A percentile compares a stretch with the other conserved stretches of the same genome.
Conservation (phyloP, 768 basidiomycete species). For the Suillus fuscotomentosus region DNA sequence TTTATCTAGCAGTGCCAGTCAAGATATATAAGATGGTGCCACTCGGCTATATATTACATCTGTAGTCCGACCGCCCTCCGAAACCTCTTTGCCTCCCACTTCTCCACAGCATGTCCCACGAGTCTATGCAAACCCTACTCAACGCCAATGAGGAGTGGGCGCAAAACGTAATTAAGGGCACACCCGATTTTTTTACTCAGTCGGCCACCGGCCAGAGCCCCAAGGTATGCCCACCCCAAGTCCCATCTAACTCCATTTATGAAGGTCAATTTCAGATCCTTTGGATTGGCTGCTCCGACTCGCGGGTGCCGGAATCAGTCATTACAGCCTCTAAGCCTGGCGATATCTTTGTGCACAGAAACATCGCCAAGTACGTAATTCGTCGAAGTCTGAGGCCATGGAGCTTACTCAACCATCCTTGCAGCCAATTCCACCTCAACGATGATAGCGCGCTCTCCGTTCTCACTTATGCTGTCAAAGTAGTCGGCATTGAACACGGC, state of each 20-base stretch:
- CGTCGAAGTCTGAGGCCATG: neutral
- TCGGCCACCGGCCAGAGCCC: conserved; percentile 65
- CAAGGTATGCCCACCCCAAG: conserved; percentile 42
- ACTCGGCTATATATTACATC: too few relatives aligned
- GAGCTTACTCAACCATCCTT: neutral
- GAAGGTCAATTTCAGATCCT: conserved; percentile 46
- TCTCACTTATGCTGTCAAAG: conserved; percentile 68
- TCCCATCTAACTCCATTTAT: neutral
- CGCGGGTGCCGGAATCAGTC: conserved; percentile 82
- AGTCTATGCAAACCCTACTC: conserved; percentile 28
- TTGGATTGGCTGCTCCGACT: conserved; percentile 87
- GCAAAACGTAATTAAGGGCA: conserved; percentile 45
- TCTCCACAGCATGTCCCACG: neutral
- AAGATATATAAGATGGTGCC: too few relatives aligned
- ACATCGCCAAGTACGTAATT: conserved; percentile 77
- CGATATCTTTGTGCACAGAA: conserved; percentile 85
- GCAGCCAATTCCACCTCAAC: conserved; percentile 68
- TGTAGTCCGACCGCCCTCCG: neutral
- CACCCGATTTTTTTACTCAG: conserved; percentile 63
- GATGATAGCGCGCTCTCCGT: conserved; percentile 75
- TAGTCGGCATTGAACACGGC: conserved; percentile 79
- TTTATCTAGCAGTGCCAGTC: neutral
- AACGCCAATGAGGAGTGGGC: conserved; percentile 71
- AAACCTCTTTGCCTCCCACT: neutral
- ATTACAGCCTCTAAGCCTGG: conserved; percentile 74